Conservation (phyloP, 78 protist species). For the Dictyostelium purpureum region DNA sequence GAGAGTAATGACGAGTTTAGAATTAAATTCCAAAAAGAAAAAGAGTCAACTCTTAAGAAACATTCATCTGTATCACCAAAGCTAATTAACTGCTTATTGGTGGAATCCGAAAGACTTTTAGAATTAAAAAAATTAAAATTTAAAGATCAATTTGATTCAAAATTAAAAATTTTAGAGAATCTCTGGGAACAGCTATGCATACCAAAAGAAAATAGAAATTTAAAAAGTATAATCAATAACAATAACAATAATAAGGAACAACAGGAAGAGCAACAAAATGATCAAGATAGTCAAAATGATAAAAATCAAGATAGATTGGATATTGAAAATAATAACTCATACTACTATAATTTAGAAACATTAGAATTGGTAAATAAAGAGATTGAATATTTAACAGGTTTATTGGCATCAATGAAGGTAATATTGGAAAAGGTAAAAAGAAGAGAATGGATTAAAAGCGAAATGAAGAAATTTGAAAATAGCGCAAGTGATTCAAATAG, state of each 20-base stretch:
- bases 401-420: constrained; percentile 19
- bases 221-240: neutral
- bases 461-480: constrained; percentile 15
- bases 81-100: too few species aligned
- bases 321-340: too few species aligned
- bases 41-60: neutral
- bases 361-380: neutral
- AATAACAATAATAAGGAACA: neutral
- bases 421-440: constrained; percentile 20
- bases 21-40: neutral
- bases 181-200: constrained; percentile 2
- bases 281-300: neutral
- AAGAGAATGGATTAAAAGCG: constrained; percentile 8
- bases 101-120: neutral
- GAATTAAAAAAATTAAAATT: neutral
- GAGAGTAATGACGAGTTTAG: neutral
- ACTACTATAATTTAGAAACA: neutral
- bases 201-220: neutral
- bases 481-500: constrained; percentile 7
- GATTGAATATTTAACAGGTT: neutral
- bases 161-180: neutral
- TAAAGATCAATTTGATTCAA: neutral
- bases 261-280: neutral
- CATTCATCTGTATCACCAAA: too few species aligned
- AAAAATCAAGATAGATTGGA: too few species aligned